phyloP scores from a whole-genome alignment of 306 rosid genomes.

The Macrotyloma uniflorum region DNA sequence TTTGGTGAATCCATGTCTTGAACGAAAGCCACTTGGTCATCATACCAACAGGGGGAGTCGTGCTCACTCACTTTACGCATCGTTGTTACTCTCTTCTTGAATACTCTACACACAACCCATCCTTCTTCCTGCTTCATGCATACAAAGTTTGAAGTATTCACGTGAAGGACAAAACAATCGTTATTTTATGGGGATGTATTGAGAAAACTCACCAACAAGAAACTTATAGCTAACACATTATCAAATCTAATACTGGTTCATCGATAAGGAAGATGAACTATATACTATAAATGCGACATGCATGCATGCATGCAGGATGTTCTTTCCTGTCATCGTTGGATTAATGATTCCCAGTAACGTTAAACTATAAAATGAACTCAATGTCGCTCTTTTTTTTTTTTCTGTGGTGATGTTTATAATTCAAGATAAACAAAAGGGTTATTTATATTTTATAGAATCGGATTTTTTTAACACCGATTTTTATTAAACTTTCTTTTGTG shows the following conservation, averaged over 20 bases:
- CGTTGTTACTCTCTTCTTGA: slow-evolving; percentile 87
- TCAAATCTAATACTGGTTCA: neutral
- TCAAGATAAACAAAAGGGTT: neutral
- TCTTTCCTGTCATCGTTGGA: neutral
- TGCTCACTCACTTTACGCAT: slow-evolving; percentile 73
- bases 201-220: neutral
- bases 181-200: neutral
- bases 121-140: slow-evolving; percentile 84
- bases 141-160: neutral
- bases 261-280: neutral
- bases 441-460: neutral
- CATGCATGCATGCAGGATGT: neutral
- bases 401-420: neutral
- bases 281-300: neutral
- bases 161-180: neutral
- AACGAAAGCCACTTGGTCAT: slow-evolving; percentile 78
- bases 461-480: neutral
- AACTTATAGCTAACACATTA: too few relatives aligned
- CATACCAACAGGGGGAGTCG: slow-evolving; percentile 84
- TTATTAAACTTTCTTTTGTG: neutral
- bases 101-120: slow-evolving; percentile 94
- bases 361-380: neutral
- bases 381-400: neutral
- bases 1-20: slow-evolving; percentile 77
- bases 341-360: neutral